Percentiles rank a stretch among this genome's conserved stretches.
These are phyloP conservation scores for Podosphaera leucotricha DNA, from an alignment of 2,329 filamentous ascomycete species.

Conservation along the genomic window DNA sequence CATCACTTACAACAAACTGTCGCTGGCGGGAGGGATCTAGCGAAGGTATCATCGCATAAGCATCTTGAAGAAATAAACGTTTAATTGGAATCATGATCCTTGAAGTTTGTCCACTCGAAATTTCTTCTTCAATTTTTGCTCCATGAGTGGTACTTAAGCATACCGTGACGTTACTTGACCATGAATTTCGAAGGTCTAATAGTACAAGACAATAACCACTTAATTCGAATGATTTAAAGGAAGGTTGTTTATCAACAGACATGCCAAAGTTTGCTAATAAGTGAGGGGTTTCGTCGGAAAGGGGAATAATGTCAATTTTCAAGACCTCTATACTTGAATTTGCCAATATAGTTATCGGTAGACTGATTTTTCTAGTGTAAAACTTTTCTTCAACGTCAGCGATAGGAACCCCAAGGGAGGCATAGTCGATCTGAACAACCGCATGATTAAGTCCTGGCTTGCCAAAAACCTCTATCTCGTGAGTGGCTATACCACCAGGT, in stretches of 20 bases:
- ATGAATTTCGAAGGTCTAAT: conserved; percentile 70
- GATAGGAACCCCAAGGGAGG: conserved; percentile 47
- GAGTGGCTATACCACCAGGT: conserved; percentile 42
- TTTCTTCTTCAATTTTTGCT: conserved; percentile 21
- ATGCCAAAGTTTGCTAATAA: conserved; percentile 27
- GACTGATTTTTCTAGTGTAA: conserved; percentile 59
- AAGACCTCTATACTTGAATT: conserved; percentile 73
- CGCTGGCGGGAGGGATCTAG: conserved; percentile 61
- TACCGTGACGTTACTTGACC: conserved; percentile 58
- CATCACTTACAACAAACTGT: conserved; percentile 77
- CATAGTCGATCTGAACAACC: conserved; percentile 67
- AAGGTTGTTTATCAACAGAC: conserved; percentile 7
- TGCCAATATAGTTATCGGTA: conserved; percentile 70
- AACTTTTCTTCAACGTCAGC: conserved; percentile 49
- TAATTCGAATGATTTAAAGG: conserved; percentile 16
- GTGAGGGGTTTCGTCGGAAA: conserved; percentile 40
- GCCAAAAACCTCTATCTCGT: conserved; percentile 66
- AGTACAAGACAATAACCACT: conserved; percentile 57
- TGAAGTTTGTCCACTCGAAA: conserved; percentile 44
- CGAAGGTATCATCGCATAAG: conserved; percentile 54
- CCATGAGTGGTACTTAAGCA: conserved; percentile 23
- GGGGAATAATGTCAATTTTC: conserved; percentile 54
- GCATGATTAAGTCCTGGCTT: conserved; percentile 65
- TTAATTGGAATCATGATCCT: conserved; percentile 55
- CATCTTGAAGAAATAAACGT: conserved; percentile 51